Conservation (phyloP, 805 yeast species). For the Ogataea ramenticola region DNA sequence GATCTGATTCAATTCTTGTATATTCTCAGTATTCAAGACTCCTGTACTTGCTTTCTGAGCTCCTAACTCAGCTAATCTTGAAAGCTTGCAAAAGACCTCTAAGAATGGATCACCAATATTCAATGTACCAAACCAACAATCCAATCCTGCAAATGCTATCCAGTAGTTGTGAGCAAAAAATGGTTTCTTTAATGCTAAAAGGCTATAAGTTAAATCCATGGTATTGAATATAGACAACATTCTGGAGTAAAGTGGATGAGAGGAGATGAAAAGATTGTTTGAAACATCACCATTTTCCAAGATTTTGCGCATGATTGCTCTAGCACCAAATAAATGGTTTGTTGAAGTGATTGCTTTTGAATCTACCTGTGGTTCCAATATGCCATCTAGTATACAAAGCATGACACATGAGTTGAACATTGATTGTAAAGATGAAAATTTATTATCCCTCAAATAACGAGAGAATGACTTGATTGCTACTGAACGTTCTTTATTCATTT, state of each 20-base stretch:
- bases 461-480: background rate
- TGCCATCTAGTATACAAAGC: conserved; percentile 19
- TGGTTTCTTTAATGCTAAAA: conserved; percentile 15
- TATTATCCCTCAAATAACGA: background rate
- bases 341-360: conserved; percentile 6
- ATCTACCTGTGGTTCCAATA: conserved; percentile 10
- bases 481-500: conserved; percentile 7
- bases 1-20: background rate
- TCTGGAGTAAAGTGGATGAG: conserved; percentile 8
- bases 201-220: conserved; percentile 19
- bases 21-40: background rate
- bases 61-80: conserved; percentile 10
- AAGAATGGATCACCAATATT: conserved; percentile 21
- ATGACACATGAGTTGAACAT: conserved; percentile 16
- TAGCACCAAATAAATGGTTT: conserved; percentile 18
- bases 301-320: conserved; percentile 15
- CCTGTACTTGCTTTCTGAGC: background rate
- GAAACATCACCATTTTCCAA: background rate
- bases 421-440: background rate
- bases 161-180: conserved; percentile 13
- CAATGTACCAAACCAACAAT: conserved; percentile 24
- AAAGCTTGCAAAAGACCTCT: conserved; percentile 20
- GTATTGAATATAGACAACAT: conserved; percentile 20
- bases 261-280: no score
- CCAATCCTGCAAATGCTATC: conserved; percentile 13